Base-by-base conservation (phyloP, 106 monocot genomes). In the Platanthera zijinensis region DNA sequence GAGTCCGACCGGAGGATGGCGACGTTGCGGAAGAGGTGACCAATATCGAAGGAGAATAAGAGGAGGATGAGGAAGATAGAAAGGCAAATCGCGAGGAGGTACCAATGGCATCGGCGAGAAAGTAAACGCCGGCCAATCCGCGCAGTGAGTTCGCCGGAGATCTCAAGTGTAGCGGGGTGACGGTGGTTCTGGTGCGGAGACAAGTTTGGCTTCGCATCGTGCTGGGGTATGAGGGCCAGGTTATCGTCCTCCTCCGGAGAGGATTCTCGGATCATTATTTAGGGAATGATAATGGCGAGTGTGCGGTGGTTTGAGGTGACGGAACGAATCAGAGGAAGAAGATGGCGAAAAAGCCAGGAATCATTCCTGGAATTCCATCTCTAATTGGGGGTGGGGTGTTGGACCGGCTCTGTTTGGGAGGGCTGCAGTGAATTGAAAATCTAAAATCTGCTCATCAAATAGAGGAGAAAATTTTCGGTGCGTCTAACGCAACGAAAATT, bases 221-320 rank as follows among this genome's bases (percentile, higher is more conserved):
- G 71, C 74, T 87, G 83, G 72, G 78, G 72, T 39, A 88, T 86
- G 32, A 89, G 87, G 39, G 85, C 56, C 22, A 77, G 82, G 76
- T 48, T 72, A 39, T 87, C 89, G 52, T 87, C 83, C 45, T 95
- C 91, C 74, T 87, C 86, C 46, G 82, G 76, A 62, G 76, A 79
- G 69, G 79, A 76, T 48, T 64, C 78, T 25, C 84, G 70, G 32
- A 77, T 77, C 86, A 84, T 82, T 66, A 39, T 47, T 18, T 51
- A 22, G 19, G 50, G 68, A 66, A 1, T 3, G 39, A 39, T 39
- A 39, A 39, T 39, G 39, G 39, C 39, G 39, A 39, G 39, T 39
- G 39, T 39, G 39, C 2, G 39, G 39, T 39, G 39, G 39, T 39
- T 39, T 3, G 39, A 39, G 39, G 39, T 39, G 39, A 39, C 39